Conservation (phyloP, 2,329 filamentous ascomycete species). For the Pseudonectria foliicola region DNA sequence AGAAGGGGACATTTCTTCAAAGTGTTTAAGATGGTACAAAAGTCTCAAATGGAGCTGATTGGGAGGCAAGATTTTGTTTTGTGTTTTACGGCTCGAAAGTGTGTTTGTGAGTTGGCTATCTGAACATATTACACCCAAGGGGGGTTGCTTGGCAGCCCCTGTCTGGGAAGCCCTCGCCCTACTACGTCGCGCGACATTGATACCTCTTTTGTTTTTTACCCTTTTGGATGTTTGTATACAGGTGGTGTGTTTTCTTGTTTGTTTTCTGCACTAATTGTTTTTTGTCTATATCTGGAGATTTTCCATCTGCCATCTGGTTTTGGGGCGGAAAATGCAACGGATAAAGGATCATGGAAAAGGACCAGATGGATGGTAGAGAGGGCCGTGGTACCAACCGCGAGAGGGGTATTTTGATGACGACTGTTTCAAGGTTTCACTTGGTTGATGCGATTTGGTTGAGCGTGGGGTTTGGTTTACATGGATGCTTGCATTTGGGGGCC, state of each 20-base stretch:
- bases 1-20: slow-evolving; percentile 6
- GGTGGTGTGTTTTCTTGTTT: slow-evolving; percentile 6
- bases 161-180: too few relatives aligned
- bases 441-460: too few relatives aligned
- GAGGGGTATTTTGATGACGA: too few relatives aligned
- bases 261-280: slow-evolving; percentile 11
- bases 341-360: too few relatives aligned
- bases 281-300: slow-evolving; percentile 9
- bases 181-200: slow-evolving; percentile 10
- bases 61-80: slow-evolving; percentile 3
- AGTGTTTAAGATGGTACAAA: slow-evolving; percentile 6
- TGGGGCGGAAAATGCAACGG: slow-evolving; percentile 10
- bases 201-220: slow-evolving; percentile 12
- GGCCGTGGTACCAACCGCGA: too few relatives aligned
- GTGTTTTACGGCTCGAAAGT: slow-evolving; percentile 5
- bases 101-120: slow-evolving; percentile 17
- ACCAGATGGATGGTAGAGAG: too few relatives aligned
- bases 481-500: too few relatives aligned
- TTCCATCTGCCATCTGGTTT: too few relatives aligned
- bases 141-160: slow-evolving; percentile 5
- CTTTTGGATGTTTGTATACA: slow-evolving; percentile 6
- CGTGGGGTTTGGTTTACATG: too few relatives aligned
- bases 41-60: too few relatives aligned
- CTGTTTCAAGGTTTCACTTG: too few relatives aligned
- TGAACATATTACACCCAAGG: slow-evolving; percentile 14